Percentiles rank a stretch among this genome's conserved stretches.
phyloP scores from a whole-genome alignment of 2,329 filamentous ascomycete species.

The Hypoxylon sp. region DNA sequence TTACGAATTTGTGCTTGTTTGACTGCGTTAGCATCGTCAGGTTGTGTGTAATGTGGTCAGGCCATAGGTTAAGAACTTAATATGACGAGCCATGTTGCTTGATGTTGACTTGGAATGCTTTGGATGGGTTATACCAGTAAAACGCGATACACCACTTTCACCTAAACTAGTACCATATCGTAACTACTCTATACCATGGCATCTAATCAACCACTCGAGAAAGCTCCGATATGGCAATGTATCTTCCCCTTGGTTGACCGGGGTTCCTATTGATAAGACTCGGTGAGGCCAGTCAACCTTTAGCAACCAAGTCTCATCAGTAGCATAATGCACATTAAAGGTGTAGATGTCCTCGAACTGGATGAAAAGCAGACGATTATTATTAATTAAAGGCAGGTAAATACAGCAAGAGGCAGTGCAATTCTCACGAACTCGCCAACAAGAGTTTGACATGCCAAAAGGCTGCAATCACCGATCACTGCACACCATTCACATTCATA shows the following conservation, averaged over 20 bases:
- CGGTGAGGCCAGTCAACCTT: background rate
- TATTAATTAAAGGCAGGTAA: background rate
- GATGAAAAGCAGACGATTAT: background rate
- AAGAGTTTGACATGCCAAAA: background rate
- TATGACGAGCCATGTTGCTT: conserved; percentile 32
- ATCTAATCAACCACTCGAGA: background rate
- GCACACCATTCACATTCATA: background rate
- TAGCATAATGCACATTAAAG: background rate
- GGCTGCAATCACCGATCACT: background rate
- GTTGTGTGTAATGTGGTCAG: background rate
- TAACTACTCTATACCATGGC: no score
- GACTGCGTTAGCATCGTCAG: background rate
- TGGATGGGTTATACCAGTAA: background rate
- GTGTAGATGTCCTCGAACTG: background rate
- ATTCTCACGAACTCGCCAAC: background rate
- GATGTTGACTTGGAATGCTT: background rate
- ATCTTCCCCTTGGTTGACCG: background rate
- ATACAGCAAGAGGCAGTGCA: background rate
- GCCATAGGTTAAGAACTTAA: conserved; percentile 9
- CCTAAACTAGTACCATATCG: no score
- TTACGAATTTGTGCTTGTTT: conserved; percentile 19
- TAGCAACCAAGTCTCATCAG: background rate
- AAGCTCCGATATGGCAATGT: background rate
- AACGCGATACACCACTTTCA: no score
- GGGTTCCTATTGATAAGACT: background rate